A percentile compares a stretch with the other conserved stretches of the same genome.
Evolutionary conservation across 805 yeast species (phyloP).

Genomic region (Wickerhamomyces mucosus): DNA sequence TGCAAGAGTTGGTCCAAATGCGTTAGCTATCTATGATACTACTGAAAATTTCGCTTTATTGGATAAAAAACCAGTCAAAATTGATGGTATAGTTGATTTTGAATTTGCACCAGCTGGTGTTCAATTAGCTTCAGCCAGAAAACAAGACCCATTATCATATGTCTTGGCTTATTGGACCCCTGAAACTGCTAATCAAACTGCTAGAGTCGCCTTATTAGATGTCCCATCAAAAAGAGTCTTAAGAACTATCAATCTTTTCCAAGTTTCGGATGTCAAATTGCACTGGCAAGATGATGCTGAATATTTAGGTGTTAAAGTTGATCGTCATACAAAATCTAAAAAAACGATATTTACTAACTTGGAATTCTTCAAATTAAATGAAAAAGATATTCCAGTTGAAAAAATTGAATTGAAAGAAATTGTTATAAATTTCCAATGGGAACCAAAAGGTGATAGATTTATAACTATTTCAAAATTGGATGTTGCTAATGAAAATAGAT

Average conservation of each 20-base stretch:
- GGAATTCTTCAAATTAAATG: constrained; percentile 82
- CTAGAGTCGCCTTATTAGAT: constrained; percentile 86
- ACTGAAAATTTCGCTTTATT: constrained; percentile 63
- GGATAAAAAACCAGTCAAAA: constrained; percentile 77
- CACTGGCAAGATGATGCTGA: constrained; percentile 91
- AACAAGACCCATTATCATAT: constrained; percentile 46
- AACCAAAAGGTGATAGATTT: constrained; percentile 85
- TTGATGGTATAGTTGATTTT: constrained; percentile 81
- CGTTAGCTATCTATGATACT: constrained; percentile 82
- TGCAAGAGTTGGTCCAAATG: constrained; percentile 92
- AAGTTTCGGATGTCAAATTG: constrained; percentile 82
- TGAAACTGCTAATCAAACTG: constrained; percentile 84
- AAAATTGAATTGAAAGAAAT: constrained; percentile 88
- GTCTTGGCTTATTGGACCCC: constrained; percentile 95
- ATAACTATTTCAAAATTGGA: constrained; percentile 61
- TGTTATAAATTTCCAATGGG: constrained; percentile 88
- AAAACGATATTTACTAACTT: constrained; percentile 86
- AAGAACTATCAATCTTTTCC: constrained; percentile 89
- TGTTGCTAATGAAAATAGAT: constrained; percentile 42
- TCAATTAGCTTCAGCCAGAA: constrained; percentile 46
- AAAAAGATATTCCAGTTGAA: constrained; percentile 90
- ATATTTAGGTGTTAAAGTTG: constrained; percentile 86
- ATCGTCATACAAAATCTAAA: constrained; percentile 91
- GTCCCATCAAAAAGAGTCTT: constrained; percentile 74
- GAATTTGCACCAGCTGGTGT: constrained; percentile 93